A percentile compares a stretch with the other conserved stretches of the same genome.
These are phyloP conservation scores for Ophiostoma sp. DNA, from an alignment of 2,329 filamentous ascomycete species.

Conservation along the genomic window DNA sequence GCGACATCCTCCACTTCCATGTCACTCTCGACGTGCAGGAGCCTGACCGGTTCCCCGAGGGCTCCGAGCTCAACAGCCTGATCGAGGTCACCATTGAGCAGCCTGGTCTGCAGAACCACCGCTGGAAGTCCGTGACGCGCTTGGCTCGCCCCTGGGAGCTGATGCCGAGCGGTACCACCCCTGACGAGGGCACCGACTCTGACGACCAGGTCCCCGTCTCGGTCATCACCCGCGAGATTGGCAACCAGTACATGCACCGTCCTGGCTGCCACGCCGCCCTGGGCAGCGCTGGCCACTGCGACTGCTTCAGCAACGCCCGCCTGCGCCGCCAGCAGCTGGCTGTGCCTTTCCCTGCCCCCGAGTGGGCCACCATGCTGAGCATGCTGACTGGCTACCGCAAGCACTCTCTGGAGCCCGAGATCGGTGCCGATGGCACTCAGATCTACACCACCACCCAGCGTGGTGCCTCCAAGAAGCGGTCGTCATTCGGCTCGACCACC, in stretches of 20 bases:
- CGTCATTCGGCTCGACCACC: slow-evolving; percentile 26
- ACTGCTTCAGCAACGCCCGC: slow-evolving; percentile 44
- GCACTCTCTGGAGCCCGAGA: slow-evolving; percentile 33
- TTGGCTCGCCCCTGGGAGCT: slow-evolving; percentile 54
- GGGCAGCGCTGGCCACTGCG: slow-evolving; percentile 38
- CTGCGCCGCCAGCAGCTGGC: slow-evolving; percentile 44
- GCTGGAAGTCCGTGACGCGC: slow-evolving; percentile 57
- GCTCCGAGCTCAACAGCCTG: slow-evolving; percentile 55
- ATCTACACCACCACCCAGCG: slow-evolving; percentile 20
- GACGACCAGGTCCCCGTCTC: slow-evolving; percentile 31
- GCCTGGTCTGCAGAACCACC: slow-evolving; percentile 49
- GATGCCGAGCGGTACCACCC: slow-evolving; percentile 27
- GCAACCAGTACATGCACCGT: slow-evolving; percentile 46
- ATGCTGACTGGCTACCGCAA: slow-evolving; percentile 50
- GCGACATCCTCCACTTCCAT: slow-evolving; percentile 58
- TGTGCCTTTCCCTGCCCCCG: slow-evolving; percentile 53
- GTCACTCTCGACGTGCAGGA: slow-evolving; percentile 55
- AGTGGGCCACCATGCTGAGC: slow-evolving; percentile 55
- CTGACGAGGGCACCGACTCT: slow-evolving; percentile 22
- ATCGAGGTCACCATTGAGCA: slow-evolving; percentile 56
- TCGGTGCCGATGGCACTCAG: slow-evolving; percentile 13
- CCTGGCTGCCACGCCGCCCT: slow-evolving; percentile 42
- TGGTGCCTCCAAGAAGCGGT: slow-evolving; percentile 23
- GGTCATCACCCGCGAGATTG: slow-evolving; percentile 47
- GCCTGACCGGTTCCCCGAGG: slow-evolving; percentile 51